phyloP scores from a whole-genome alignment of 2,329 filamentous ascomycete genomes.

The Pyrenophora tritici-repentis region DNA sequence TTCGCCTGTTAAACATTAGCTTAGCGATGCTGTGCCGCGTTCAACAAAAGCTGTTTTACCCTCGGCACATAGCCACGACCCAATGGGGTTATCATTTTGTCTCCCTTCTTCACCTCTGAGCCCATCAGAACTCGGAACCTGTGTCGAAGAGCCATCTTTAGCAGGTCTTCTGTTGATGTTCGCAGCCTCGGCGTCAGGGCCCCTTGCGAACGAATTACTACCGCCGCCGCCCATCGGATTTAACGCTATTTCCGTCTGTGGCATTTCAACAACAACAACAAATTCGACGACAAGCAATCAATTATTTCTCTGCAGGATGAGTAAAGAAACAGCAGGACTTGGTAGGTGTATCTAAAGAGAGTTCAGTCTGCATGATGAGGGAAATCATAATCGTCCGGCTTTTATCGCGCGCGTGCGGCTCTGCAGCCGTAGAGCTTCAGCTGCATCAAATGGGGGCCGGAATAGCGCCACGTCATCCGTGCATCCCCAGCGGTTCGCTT shows the following conservation, averaged over 20 bases:
- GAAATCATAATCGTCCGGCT: conserved; percentile 9
- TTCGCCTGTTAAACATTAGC: conserved; percentile 25
- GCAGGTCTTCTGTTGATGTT: conserved; percentile 1
- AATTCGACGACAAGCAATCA: no score
- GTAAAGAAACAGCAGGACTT: no score
- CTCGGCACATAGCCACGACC: conserved; percentile 36
- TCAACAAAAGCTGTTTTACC: conserved; percentile 16
- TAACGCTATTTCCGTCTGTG: neutral
- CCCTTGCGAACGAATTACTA: conserved; percentile 4
- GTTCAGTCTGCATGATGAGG: no score
- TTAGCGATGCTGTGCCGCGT: conserved; percentile 8
- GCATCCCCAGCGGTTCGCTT: conserved; percentile 13
- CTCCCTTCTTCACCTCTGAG: conserved; percentile 3
- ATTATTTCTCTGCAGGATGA: no score
- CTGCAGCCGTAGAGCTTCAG: conserved; percentile 12
- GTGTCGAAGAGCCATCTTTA: no score
- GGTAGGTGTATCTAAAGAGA: no score
- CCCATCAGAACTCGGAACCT: conserved; percentile 2
- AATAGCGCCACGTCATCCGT: conserved; percentile 28
- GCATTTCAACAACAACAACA: no score
- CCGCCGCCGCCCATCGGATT: conserved; percentile 8
- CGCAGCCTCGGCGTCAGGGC: conserved; percentile 1
- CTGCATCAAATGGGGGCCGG: conserved; percentile 22
- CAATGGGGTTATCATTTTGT: conserved; percentile 8
- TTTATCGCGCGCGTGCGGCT: conserved; percentile 26